Evolutionary conservation across 1,284 basidiomycete genomes (phyloP), one percentile per base, ranked within the genome.

Genomic region (Rhodotorula sp.): DNA sequence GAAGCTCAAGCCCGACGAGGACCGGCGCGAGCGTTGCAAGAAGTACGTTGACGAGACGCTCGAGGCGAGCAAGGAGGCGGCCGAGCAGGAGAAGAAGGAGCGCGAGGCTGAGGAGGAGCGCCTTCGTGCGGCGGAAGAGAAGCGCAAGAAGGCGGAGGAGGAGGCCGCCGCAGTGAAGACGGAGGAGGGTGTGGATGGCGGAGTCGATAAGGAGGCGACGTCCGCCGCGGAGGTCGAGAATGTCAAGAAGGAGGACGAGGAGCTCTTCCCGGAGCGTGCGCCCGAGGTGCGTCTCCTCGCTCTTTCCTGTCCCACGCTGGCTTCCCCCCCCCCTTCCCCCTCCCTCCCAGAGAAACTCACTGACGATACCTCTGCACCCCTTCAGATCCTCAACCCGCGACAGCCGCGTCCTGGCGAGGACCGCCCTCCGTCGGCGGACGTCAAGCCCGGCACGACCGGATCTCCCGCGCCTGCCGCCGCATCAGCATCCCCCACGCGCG

Each of bases 31-130:
- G 64, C 89, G 86, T 78, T 91, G 93, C 55, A 83, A 85, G 67
- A 89, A 90, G 72, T 94, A 94, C 79, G 90, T 96, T 77, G 88
- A 91, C 74, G 88, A 86, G 75, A 89, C 90, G 79, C 88, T 97
- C 63, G 91, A 93, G 80, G 88, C 90, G 79, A 91, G 90, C 80
- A 88, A 87, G 79, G 89, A 87, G 78, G 90, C 89, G 25, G 77
- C 77, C 32, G 80, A 79, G 59, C 73, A 77, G 50, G 77, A 78
- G 39, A 74, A 67, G 29, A 78, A 78, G 39, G 79, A 71, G 44
- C 78, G 76, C 70, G 67, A 71, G 56, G 70, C 55, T 34, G 75
- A 78, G 32, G 73, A 71, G 41, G 77, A 70, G 51, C 51, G 64
- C 44, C 25, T 46, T 55, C 72, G 63, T 57, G 59, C 56, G 15